Conservation (phyloP, 129 eudicot genomes). For the Gnaphalium uliginosum region DNA sequence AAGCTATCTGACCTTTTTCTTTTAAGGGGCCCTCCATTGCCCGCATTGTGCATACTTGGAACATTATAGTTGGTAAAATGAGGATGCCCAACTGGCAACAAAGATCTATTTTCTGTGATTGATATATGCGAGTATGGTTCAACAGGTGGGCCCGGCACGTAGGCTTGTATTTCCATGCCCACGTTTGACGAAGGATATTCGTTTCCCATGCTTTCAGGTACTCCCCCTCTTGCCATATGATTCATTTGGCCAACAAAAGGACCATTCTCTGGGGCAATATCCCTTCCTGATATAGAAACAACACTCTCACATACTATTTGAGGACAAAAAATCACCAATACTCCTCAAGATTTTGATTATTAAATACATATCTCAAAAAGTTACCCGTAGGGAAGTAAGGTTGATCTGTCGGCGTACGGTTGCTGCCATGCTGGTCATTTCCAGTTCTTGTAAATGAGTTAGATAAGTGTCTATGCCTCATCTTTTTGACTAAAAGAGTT, state of each 20-base stretch:
- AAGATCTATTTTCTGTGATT: conserved; percentile 35
- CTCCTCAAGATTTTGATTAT: not conserved
- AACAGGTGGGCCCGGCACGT: conserved; percentile 30
- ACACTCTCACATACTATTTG: not conserved
- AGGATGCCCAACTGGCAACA: conserved; percentile 26
- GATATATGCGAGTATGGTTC: conserved; percentile 34
- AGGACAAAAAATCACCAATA: not conserved
- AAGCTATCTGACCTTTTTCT: conserved; percentile 48
- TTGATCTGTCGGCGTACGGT: conserved; percentile 37
- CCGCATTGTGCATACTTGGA: conserved; percentile 30
- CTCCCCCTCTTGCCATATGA: conserved; percentile 38
- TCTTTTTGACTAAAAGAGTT: conserved; percentile 19
- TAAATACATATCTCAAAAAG: not conserved
- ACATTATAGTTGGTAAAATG: conserved; percentile 34
- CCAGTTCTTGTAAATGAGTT: conserved; percentile 38
- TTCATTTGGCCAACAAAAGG: conserved; percentile 35
- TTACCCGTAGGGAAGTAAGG: conserved; percentile 47
- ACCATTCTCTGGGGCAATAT: conserved; percentile 33
- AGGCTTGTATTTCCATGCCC: conserved; percentile 38
- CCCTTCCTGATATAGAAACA: conserved; percentile 37
- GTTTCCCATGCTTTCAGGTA: conserved; percentile 34
- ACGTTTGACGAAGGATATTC: conserved; percentile 38
- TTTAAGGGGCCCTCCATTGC: conserved; percentile 33
- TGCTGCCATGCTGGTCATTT: conserved; percentile 33
- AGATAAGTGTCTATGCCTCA: conserved; percentile 52